Evolutionary conservation across 306 rosid genomes (phyloP), one percentile per base, ranked within the genome.

Genomic region (Castanea crenata): DNA sequence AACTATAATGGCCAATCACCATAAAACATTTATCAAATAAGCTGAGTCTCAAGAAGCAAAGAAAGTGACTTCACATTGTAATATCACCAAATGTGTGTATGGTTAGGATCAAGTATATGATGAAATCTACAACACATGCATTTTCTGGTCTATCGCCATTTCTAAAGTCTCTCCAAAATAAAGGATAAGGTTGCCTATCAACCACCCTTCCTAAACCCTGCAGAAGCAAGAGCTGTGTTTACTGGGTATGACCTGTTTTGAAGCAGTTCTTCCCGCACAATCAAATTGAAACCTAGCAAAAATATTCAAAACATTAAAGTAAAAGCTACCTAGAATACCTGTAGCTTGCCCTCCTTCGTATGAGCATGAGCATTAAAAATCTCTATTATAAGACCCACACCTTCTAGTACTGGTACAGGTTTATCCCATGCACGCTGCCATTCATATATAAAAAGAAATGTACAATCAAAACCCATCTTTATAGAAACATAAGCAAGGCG

Each of bases 311-410:
- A 6, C 67, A 44, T 73, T 59, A 34, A 69, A 80, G 20, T 9
- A 67, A 1, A 71, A 61, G 54, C 32, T 51, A 55, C 55, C 71
- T 21, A 34, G 41, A 20, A 69, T 54, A 95, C 99, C 96, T 95
- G 98, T 12, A 95, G 82, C 81, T 88, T 93, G 3, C 90, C 98
- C 86, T 95, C 98, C 82, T 89, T 95, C 16, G 98, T 90, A 78
- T 59, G 87, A 63, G 98, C 97, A 87, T 91, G 99, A 65, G 93
- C 96, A 87, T 91, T 92, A 83, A 95, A 95, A 74, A 95, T 95
- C 94, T 93, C 99, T 49, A 93, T 95, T 76, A 95, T 95, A 80
- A 95, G 98, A 23, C 97, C 94, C 55, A 93, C 88, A 20, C 97
- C 97, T 65, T 95, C 99, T 74, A 95, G 23, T 23, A 23, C 23